Evolutionary conservation across 2,329 filamentous ascomycete genomes (phyloP), one percentile per base, ranked within the genome.

Genomic region (Pseudopithomyces maydicus): DNA sequence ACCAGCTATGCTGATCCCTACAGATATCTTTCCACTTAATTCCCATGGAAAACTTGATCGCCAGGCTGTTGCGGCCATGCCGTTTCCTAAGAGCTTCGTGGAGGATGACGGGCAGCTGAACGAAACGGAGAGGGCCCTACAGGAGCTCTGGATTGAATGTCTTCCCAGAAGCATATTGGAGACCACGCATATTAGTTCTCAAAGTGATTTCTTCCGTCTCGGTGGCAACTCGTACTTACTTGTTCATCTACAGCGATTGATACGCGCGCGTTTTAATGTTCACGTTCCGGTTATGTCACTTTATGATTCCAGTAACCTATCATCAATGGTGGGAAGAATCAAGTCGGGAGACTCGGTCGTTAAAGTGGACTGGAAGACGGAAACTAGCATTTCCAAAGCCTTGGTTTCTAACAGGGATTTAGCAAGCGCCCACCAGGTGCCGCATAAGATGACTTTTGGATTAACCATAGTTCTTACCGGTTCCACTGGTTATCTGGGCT

Each of bases 141-240:
- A 12, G 8, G 12, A 44, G 15, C 22, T 44, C 3, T 44, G 42
- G 42, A 38, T 14, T 14, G 35, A 38, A 38, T 14, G 12, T 38
- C 12, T 38, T 14, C 35, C 35, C n/a, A n/a, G 14, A n/a, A n/a
- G 12, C 5, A 38, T 38, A 4, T 3, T 14, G 35, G 7, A n/a
- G 14, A 10, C 20, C 10, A 44, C 26, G 11, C 20, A n/a, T 1
- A 14, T 22, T 5, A 26, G 4, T 8, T 14, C 15, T 15, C 7
- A 15, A 4, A 26, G 11, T 14, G 73, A 77, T 57, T 80, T 81
- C 61, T 80, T 80, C 62, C 56, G 58, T 0, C 58, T 74, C 2
- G 79, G 79, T 1, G 79, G 78, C 5, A 79, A 71, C 52, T 80
- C 78, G 0, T 52, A 80, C 6, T 61, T 77, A 0, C 58, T 79